Percentiles rank a stretch among this genome's conserved stretches.
Conservation (phyloP, 768 basidiomycete genomes). For the Pholiota microspora region DNA sequence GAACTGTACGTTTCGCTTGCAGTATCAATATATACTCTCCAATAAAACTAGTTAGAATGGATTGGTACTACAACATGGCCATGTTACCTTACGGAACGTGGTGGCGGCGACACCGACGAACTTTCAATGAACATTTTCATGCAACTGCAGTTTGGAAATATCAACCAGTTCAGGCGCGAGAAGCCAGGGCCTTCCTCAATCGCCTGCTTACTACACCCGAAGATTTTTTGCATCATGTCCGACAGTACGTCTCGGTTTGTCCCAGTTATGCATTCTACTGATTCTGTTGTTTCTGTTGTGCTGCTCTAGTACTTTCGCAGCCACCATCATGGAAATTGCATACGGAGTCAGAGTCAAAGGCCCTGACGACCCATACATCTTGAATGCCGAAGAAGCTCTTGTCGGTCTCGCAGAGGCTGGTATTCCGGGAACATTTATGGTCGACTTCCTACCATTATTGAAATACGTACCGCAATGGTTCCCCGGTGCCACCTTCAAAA, state of each 20-base stretch:
- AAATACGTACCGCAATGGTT: slow-evolving; percentile 38
- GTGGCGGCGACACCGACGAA: slow-evolving; percentile 47
- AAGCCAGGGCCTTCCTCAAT: slow-evolving; percentile 42
- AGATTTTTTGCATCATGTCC: slow-evolving; percentile 17
- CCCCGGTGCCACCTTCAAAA: slow-evolving; percentile 36
- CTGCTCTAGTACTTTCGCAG: slow-evolving; percentile 36
- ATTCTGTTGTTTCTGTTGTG: slow-evolving; percentile 9
- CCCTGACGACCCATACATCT: slow-evolving; percentile 35
- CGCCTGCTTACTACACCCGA: slow-evolving; percentile 13
- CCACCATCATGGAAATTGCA: slow-evolving; percentile 26
- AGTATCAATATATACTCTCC: neutral
- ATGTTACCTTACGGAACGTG: slow-evolving; percentile 38
- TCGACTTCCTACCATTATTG: slow-evolving; percentile 25
- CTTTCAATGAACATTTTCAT: slow-evolving; percentile 52
- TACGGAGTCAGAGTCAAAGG: slow-evolving; percentile 31
- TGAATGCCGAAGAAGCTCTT: slow-evolving; percentile 28
- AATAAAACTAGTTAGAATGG: slow-evolving; percentile 18
- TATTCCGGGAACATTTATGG: slow-evolving; percentile 24
- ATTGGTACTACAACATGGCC: slow-evolving; percentile 40
- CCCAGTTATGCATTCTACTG: too few species aligned
- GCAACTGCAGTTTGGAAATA: slow-evolving; percentile 36
- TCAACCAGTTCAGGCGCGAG: slow-evolving; percentile 43
- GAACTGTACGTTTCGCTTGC: slow-evolving; percentile 36
- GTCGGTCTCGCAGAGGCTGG: slow-evolving; percentile 22
- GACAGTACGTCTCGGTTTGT: slow-evolving; percentile 15